Conservation (phyloP, 768 basidiomycete species). For the Naematelia encephala region DNA sequence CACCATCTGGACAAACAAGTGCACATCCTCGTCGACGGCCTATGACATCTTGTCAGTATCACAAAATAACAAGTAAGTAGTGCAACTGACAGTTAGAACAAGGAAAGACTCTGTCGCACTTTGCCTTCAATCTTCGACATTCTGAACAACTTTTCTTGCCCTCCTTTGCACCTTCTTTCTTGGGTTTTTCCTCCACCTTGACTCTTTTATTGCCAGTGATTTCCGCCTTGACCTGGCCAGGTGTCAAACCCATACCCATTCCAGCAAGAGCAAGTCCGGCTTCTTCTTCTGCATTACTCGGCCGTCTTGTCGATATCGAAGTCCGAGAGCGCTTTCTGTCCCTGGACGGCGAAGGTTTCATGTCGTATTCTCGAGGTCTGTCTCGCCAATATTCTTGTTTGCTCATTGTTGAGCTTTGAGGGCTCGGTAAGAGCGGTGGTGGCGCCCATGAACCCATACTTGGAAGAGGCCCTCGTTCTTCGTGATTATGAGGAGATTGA, state of each 20-base stretch:
- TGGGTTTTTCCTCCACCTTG: slow-evolving; percentile 17
- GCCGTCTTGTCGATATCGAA: background rate
- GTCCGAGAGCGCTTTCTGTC: slow-evolving; percentile 1
- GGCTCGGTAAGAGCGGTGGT: background rate
- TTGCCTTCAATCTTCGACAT: slow-evolving; percentile 41
- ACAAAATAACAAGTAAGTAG: background rate
- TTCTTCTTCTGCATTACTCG: slow-evolving; percentile 17
- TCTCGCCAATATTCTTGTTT: background rate
- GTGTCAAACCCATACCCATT: slow-evolving; percentile 15
- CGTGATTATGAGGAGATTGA: background rate
- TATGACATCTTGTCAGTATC: slow-evolving; percentile 6
- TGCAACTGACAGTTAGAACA: slow-evolving; percentile 42
- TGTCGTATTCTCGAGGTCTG: background rate
- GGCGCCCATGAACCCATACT: background rate
- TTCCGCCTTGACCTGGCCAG: slow-evolving; percentile 9
- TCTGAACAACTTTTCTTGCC: slow-evolving; percentile 45
- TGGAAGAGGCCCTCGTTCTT: background rate
- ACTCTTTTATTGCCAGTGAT: slow-evolving; percentile 4
- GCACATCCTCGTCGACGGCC: slow-evolving; percentile 43
- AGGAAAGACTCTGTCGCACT: slow-evolving; percentile 43
- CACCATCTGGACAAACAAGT: slow-evolving; percentile 41
- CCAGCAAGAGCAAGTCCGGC: slow-evolving; percentile 24
- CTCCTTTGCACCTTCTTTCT: slow-evolving; percentile 16
- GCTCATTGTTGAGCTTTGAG: background rate
- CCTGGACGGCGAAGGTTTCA: background rate